phyloP scores from a whole-genome alignment of 2,329 filamentous ascomycete genomes.

The Byssochlamys sp. region DNA sequence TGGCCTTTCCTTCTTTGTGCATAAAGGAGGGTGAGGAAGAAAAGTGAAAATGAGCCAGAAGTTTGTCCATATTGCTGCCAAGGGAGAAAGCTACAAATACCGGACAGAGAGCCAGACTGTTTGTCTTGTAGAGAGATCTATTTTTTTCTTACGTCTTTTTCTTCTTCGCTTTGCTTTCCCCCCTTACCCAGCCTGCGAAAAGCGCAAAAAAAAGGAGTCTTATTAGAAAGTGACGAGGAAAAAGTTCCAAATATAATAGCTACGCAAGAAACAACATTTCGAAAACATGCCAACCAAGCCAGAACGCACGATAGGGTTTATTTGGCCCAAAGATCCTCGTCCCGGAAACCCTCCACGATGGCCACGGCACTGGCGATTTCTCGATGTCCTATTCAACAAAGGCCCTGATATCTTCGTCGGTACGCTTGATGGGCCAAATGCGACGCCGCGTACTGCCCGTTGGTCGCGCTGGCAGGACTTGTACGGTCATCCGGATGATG shows the following conservation, averaged over 20 bases:
- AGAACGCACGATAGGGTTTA: conserved; percentile 13
- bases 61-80: not conserved
- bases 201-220: not conserved
- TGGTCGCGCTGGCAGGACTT: conserved; percentile 12
- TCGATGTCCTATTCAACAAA: conserved; percentile 28
- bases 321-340: conserved; percentile 31
- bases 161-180: not conserved
- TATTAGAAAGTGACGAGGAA: not conserved
- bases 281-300: not conserved
- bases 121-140: not conserved
- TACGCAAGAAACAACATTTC: not conserved
- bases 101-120: not conserved
- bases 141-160: not conserved
- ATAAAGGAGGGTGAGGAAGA: not conserved
- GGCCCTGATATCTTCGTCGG: conserved; percentile 37
- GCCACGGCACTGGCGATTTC: conserved; percentile 22
- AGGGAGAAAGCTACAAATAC: not conserved
- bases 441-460: conserved; percentile 4
- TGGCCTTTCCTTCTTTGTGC: not conserved
- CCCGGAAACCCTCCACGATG: conserved; percentile 23
- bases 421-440: conserved; percentile 8
- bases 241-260: not conserved
- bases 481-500: conserved; percentile 3
- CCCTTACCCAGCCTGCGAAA: not conserved
- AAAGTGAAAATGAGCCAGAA: not conserved